These are phyloP conservation scores for Astraeus odoratus DNA, from an alignment of 768 basidiomycete genomes.

Conservation along the genomic window DNA sequence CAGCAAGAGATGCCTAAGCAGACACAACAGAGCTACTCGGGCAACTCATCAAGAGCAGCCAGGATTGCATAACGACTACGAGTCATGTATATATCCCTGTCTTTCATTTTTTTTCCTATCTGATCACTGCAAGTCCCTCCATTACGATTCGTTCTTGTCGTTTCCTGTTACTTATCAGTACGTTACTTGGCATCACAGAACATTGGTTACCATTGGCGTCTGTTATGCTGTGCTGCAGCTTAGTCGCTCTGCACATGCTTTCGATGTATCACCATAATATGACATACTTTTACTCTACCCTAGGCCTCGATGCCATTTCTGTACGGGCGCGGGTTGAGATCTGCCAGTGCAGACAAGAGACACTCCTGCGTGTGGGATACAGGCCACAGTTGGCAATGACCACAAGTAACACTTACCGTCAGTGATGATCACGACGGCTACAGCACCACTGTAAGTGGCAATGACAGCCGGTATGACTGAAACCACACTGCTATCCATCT, in stretches of 20 bases:
- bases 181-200: background rate
- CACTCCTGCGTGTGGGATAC: no score
- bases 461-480: no score
- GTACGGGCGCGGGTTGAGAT: no score
- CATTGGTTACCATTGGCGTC: background rate
- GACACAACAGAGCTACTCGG: background rate
- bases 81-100: background rate
- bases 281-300: no score
- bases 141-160: background rate
- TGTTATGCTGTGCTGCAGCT: background rate
- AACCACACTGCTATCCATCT: no score
- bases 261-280: background rate
- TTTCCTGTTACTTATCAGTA: background rate
- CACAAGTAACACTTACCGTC: no score
- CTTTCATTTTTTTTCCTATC: background rate
- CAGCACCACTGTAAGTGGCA: no score
- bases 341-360: no score
- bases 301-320: no score
- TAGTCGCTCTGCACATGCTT: background rate
- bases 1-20: slow-evolving; percentile 42
- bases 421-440: no score
- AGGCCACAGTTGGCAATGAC: no score
- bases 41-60: background rate
- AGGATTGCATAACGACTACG: background rate
- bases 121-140: background rate